Evolutionary conservation across 192 early-diverging fungal species (phyloP).

Genomic region (Coemansia sp.): DNA sequence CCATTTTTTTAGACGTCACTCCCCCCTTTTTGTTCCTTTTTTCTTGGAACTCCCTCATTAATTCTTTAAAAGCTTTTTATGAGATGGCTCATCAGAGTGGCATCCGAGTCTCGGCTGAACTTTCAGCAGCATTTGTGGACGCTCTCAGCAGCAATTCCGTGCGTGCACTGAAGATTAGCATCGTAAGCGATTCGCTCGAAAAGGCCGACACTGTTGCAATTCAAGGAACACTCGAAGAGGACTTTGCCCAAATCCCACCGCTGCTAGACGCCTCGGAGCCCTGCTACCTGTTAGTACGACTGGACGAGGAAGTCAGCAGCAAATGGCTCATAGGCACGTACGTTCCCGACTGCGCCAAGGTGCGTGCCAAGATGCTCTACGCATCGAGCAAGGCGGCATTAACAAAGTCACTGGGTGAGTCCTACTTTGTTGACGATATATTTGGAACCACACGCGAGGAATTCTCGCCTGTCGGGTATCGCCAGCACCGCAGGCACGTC

Average conservation of each 20-base stretch:
- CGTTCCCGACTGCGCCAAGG: constrained; percentile 77
- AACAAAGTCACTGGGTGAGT: constrained; percentile 76
- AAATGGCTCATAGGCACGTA: constrained; percentile 76
- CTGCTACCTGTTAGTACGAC: constrained; percentile 64
- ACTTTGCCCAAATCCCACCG: constrained; percentile 52
- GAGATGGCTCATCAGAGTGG: constrained; percentile 51
- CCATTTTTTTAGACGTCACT: not conserved
- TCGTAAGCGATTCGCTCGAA: constrained; percentile 52
- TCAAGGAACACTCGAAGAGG: constrained; percentile 52
- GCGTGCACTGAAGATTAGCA: constrained; percentile 53
- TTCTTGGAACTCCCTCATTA: not conserved
- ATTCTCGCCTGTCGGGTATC: constrained; percentile 35
- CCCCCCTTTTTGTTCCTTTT: not conserved
- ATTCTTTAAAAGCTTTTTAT: not conserved
- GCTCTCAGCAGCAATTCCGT: constrained; percentile 22
- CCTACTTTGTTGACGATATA: constrained; percentile 76
- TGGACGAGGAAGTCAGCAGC: constrained; percentile 53
- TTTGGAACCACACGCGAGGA: constrained; percentile 64
- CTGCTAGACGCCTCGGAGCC: constrained; percentile 61
- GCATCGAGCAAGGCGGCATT: constrained; percentile 81
- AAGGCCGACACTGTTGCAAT: constrained; percentile 31
- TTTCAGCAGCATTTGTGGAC: constrained; percentile 17
- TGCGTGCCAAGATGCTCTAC: constrained; percentile 94
- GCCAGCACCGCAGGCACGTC: constrained; percentile 25
- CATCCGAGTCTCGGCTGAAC: constrained; percentile 32